Evolutionary conservation across 1,139 yeast genomes (phyloP), one percentile per base, ranked within the genome.

Genomic region (Geotrichum macrosporum): DNA sequence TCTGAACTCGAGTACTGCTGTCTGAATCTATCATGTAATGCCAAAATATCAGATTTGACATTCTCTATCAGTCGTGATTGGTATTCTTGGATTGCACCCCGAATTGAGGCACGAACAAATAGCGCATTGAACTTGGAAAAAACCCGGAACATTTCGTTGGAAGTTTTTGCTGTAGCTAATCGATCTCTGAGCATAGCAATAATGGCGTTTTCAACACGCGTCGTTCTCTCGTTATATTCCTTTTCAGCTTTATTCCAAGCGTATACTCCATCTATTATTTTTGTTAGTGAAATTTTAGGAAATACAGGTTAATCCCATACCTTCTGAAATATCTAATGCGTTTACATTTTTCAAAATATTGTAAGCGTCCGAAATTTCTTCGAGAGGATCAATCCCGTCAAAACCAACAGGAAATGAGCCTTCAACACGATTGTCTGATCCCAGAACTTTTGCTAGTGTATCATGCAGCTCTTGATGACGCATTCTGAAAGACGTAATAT

Each of bases 1-100:
- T 66, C 67, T 0, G 73, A 63, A 15, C 63, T 60, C 6, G 61
- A 52, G 38, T 58, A 59, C 46, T 67, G 72, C 19, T 57, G 59
- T 24, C 64, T 51, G 52, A 73, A 70, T 43, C 69, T 69, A 4
- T 57, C 60, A 48, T 74, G 78, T 4, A 79, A 61, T 1, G 63
- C 55, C 0, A 56, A 47, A 5, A 79, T 64, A 44, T 78, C 83
- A 0, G 55, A 47, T 51, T 76, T 77, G 12, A 78, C 75, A 35
- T 72, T 69, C 3, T 62, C 65, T 9, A 79, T 61, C 5, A 80
- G 61, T 37, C 71, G 71, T 1, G 72, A 63, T 51, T 78, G 84
- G 55, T 76, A 75, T 48, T 78, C 81, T 50, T 75, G 78, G 33
- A 80, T 66, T 1, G 81, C 77, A 15, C 72, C 71, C 45, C 80